Percentiles rank a stretch among this genome's conserved stretches.
These are phyloP conservation scores for Pythium aristosporum DNA, from an alignment of 352 stramenopile species.

Conservation along the genomic window DNA sequence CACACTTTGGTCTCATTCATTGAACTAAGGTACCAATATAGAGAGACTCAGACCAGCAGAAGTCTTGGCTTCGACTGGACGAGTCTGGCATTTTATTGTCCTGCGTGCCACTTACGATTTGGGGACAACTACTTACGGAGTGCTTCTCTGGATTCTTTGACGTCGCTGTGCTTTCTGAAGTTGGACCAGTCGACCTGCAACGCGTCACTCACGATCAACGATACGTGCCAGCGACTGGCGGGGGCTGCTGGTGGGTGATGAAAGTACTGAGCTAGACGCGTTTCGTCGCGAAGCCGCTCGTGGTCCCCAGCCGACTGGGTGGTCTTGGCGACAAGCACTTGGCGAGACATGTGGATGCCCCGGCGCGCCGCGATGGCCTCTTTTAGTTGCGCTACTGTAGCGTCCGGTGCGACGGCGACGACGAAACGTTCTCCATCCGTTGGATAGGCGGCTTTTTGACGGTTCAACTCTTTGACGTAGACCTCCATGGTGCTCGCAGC, in stretches of 20 bases:
- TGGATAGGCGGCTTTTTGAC: not conserved
- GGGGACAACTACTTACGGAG: no score
- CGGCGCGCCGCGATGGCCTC: constrained; percentile 6
- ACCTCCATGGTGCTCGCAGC: constrained; percentile 10
- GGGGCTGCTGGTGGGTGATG: not conserved
- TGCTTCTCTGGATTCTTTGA: not conserved
- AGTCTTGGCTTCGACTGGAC: no score
- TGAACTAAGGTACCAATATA: no score
- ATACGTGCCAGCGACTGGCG: constrained; percentile 7
- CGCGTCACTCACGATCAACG: constrained; percentile 21
- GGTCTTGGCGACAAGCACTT: constrained; percentile 15
- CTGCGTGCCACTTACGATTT: no score
- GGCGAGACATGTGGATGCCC: constrained; percentile 7
- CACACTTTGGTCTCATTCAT: not conserved
- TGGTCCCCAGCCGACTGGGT: not conserved
- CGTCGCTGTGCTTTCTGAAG: not conserved
- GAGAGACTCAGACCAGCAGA: no score
- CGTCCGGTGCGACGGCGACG: not conserved
- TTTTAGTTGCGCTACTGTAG: constrained; percentile 14
- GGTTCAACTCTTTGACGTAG: constrained; percentile 21
- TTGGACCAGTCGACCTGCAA: constrained; percentile 13
- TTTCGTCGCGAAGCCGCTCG: constrained; percentile 19
- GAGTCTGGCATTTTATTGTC: no score
- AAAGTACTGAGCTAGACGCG: not conserved
- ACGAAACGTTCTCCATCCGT: constrained; percentile 8